Percentiles rank a stretch among this genome's conserved stretches.
Conservation (phyloP, 2,329 filamentous ascomycete genomes). For the Stachybotrys echinatus region DNA sequence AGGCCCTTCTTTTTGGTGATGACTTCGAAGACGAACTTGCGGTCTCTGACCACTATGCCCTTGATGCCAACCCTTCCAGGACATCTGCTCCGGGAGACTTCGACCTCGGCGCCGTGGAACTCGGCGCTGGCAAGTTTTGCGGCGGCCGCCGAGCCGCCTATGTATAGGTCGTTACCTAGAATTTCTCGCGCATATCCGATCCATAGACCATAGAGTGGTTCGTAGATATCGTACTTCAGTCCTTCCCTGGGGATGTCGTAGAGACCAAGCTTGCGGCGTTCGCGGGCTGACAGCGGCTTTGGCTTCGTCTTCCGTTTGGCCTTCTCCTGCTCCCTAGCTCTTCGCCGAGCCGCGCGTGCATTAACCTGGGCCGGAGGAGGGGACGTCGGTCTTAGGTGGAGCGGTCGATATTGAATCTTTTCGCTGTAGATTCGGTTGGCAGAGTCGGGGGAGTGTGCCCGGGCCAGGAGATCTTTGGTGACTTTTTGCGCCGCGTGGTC, state of each 20-base stretch:
- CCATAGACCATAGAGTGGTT: slow-evolving; percentile 76
- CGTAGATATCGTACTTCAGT: slow-evolving; percentile 64
- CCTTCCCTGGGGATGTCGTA: slow-evolving; percentile 68
- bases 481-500: slow-evolving; percentile 29
- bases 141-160: slow-evolving; percentile 53
- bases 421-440: slow-evolving; percentile 70
- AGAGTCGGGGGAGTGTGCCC: slow-evolving; percentile 72
- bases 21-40: slow-evolving; percentile 79
- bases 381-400: slow-evolving; percentile 72
- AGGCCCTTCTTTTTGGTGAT: slow-evolving; percentile 66
- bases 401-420: slow-evolving; percentile 75
- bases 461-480: slow-evolving; percentile 62
- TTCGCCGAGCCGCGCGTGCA: slow-evolving; percentile 52
- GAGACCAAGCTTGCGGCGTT: slow-evolving; percentile 68
- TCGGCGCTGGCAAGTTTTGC: slow-evolving; percentile 81
- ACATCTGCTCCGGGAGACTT: slow-evolving; percentile 79
- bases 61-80: slow-evolving; percentile 74
- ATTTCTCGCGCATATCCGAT: slow-evolving; percentile 78
- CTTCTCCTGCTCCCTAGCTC: slow-evolving; percentile 39
- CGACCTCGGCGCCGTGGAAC: slow-evolving; percentile 79
- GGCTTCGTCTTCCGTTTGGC: slow-evolving; percentile 45
- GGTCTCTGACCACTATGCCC: slow-evolving; percentile 87
- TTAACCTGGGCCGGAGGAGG: slow-evolving; percentile 51
- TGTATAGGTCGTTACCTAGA: slow-evolving; percentile 55
- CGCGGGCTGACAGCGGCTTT: slow-evolving; percentile 70